Evolutionary conservation across 1,284 basidiomycete species (phyloP).

Genomic region (Tylopilus orsonianus): DNA sequence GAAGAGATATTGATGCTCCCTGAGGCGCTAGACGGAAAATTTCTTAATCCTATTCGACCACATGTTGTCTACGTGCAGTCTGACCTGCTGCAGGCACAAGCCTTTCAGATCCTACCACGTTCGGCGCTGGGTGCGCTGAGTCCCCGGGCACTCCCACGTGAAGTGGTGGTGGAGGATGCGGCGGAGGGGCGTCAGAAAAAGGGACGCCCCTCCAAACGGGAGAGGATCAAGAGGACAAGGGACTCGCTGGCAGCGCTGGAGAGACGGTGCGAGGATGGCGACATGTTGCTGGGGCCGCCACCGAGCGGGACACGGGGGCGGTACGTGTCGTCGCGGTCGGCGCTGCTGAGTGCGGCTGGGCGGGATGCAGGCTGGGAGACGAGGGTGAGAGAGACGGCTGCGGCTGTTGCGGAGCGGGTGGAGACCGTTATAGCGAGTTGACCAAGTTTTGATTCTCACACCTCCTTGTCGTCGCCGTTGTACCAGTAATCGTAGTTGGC

Average conservation of each 20-base stretch:
- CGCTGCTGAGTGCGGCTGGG: constrained; percentile 38
- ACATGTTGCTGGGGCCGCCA: constrained; percentile 12
- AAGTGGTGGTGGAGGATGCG: constrained; percentile 47
- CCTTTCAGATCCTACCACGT: constrained; percentile 60
- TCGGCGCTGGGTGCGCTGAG: constrained; percentile 52
- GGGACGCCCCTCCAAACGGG: constrained; percentile 65
- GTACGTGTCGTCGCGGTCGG: constrained; percentile 43
- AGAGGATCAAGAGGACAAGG: constrained; percentile 54
- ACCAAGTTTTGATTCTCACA: not conserved
- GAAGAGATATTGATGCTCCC: constrained; percentile 47
- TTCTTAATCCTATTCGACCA: constrained; percentile 47
- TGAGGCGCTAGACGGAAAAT: constrained; percentile 37
- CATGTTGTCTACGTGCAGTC: constrained; percentile 49
- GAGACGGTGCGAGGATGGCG: constrained; percentile 44
- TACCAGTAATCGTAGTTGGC: constrained; percentile 2
- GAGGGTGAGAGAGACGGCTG: constrained; percentile 44
- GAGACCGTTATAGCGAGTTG: constrained; percentile 18
- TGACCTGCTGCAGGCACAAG: constrained; percentile 43
- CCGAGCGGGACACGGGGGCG: constrained; percentile 36
- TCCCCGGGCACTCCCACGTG: constrained; percentile 63
- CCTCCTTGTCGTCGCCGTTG: constrained; percentile 1
- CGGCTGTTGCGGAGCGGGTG: constrained; percentile 50
- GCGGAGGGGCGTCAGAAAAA: constrained; percentile 46
- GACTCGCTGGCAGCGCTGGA: constrained; percentile 51
- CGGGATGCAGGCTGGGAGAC: constrained; percentile 19